These are phyloP conservation scores for Allantophomopsis cytisporea DNA, from an alignment of 2,329 filamentous ascomycete species.

Conservation along the genomic window DNA sequence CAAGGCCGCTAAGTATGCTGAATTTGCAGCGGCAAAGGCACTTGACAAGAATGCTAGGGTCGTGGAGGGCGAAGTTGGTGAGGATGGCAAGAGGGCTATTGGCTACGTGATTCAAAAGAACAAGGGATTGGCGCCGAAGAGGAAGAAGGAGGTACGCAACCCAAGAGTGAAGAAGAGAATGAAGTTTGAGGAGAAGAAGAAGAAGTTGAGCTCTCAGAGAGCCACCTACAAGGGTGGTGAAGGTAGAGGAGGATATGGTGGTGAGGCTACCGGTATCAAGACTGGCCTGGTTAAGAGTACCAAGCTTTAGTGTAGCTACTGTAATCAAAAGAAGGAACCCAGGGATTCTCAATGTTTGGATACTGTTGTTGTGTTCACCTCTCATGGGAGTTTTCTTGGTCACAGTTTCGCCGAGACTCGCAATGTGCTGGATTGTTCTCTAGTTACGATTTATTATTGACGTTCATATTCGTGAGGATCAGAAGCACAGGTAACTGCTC, in stretches of 20 bases:
- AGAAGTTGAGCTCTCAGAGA: slow-evolving; percentile 85
- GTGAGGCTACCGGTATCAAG: slow-evolving; percentile 93
- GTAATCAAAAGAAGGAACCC: too few species aligned
- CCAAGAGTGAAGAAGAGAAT: slow-evolving; percentile 96
- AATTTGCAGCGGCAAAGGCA: slow-evolving; percentile 42
- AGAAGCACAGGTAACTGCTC: too few species aligned
- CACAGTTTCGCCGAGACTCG: too few species aligned
- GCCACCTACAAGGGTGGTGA: slow-evolving; percentile 77
- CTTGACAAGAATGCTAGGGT: slow-evolving; percentile 49
- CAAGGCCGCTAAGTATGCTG: slow-evolving; percentile 43
- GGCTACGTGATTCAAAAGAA: slow-evolving; percentile 95
- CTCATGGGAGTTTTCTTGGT: too few species aligned
- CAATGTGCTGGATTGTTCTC: too few species aligned
- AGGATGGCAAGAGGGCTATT: slow-evolving; percentile 85
- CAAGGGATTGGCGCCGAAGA: slow-evolving; percentile 78
- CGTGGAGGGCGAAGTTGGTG: slow-evolving; percentile 54
- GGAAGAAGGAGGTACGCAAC: slow-evolving; percentile 91
- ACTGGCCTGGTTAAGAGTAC: slow-evolving; percentile 83
- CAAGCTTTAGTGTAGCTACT: slow-evolving; percentile 49
- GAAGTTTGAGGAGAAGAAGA: slow-evolving; percentile 93
- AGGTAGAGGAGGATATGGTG: slow-evolving; percentile 73
- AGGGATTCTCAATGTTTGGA: too few species aligned
- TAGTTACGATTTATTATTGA: too few species aligned
- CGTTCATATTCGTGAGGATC: too few species aligned
- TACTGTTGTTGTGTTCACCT: too few species aligned